Evolutionary conservation across 148 eudicot species (phyloP).

Genomic region (Heliosperma pusillum): DNA sequence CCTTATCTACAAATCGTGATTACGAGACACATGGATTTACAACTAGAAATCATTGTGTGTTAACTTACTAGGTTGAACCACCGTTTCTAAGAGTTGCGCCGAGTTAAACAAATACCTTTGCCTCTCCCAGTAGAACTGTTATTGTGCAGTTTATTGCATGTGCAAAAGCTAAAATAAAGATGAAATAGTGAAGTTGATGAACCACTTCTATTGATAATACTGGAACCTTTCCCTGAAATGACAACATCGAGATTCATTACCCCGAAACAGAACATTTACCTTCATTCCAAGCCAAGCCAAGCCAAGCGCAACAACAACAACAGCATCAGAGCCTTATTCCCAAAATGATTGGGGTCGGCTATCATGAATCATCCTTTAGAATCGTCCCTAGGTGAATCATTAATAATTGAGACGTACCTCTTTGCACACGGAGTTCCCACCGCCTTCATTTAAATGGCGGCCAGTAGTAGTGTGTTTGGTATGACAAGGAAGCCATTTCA

Average conservation of each 20-base stretch:
- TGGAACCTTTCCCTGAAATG: conserved; percentile 23
- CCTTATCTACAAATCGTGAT: conserved; percentile 22
- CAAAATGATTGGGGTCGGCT: no score
- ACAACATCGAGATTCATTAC: no score
- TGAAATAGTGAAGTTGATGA: conserved; percentile 28
- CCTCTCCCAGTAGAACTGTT: conserved; percentile 21
- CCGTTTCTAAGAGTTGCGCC: no score
- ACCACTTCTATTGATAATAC: conserved; percentile 22
- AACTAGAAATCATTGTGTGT: no score
- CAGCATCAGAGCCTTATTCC: no score
- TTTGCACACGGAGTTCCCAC: neutral
- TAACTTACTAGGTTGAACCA: no score
- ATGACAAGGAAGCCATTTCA: conserved; percentile 28
- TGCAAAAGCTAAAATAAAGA: conserved; percentile 28
- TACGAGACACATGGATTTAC: no score
- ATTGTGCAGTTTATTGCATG: conserved; percentile 28
- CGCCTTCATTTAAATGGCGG: conserved; percentile 2
- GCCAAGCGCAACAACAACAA: no score
- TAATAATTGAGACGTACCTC: conserved; percentile 11
- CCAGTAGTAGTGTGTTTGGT: conserved; percentile 20
- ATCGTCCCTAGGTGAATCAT: neutral
- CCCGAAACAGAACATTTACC: no score
- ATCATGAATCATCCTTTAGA: no score
- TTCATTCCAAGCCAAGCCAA: no score
- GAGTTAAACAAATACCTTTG: conserved; percentile 22